Conservation (phyloP, 2,329 filamentous ascomycete genomes). For the Aureobasidium vineae region DNA sequence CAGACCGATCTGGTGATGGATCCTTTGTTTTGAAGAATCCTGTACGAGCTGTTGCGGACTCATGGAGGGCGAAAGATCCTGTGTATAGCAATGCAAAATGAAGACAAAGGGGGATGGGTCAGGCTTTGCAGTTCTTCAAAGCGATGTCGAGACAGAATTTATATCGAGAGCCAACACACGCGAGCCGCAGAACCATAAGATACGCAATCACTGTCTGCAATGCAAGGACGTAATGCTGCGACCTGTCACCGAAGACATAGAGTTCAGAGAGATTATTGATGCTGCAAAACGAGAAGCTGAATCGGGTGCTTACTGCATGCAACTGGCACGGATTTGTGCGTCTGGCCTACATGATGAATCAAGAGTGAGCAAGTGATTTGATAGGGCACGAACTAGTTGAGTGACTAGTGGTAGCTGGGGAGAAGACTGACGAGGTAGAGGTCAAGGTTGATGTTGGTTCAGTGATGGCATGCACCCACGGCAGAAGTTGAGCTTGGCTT, state of each 20-base stretch:
- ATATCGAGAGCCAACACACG: not conserved
- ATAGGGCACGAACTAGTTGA: conserved; percentile 7
- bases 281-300: conserved; percentile 3
- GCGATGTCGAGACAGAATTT: not conserved
- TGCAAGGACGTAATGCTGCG: conserved; percentile 1
- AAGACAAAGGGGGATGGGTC: not conserved
- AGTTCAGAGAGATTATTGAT: not conserved
- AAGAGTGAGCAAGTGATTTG: conserved; percentile 12
- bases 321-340: not conserved
- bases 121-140: not conserved
- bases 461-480: not conserved
- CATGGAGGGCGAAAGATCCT: not conserved
- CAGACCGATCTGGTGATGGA: conserved; percentile 55
- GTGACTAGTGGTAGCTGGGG: conserved; percentile 1
- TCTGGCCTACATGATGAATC: conserved; percentile 5
- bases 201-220: not conserved
- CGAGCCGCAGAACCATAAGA: not conserved
- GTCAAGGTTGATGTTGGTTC: not conserved
- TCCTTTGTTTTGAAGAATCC: conserved; percentile 31
- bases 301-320: conserved; percentile 17
- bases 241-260: conserved; percentile 7
- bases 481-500: conserved; percentile 12
- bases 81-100: not conserved
- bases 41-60: not conserved
- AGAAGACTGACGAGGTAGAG: conserved; percentile 14